These are phyloP conservation scores for Neonectria hederae DNA, from an alignment of 2,329 filamentous ascomycete genomes.

Conservation along the genomic window DNA sequence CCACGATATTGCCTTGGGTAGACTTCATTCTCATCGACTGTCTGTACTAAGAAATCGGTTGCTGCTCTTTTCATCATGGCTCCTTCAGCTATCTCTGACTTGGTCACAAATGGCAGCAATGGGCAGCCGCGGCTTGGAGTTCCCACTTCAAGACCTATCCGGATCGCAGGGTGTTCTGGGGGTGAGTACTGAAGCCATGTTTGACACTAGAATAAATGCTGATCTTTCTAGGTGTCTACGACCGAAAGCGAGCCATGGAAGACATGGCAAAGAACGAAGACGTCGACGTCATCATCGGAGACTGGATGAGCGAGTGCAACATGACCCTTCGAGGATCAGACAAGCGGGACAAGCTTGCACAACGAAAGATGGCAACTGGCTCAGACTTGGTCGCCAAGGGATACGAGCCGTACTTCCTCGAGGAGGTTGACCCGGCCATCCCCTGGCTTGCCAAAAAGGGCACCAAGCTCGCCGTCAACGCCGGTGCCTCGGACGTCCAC, in stretches of 20 bases:
- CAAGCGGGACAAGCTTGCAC: slow-evolving; percentile 39
- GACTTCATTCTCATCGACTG: neutral
- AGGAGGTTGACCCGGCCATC: slow-evolving; percentile 45
- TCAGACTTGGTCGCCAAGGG: slow-evolving; percentile 38
- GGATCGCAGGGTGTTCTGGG: slow-evolving; percentile 44
- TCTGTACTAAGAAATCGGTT: neutral
- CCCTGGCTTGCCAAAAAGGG: slow-evolving; percentile 41
- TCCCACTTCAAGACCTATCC: slow-evolving; percentile 37
- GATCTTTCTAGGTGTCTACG: slow-evolving; percentile 47
- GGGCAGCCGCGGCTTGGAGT: slow-evolving; percentile 26
- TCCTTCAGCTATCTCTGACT: slow-evolving; percentile 25
- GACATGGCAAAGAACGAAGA: slow-evolving; percentile 41
- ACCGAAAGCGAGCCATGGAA: slow-evolving; percentile 41
- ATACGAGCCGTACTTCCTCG: slow-evolving; percentile 55
- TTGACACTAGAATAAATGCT: neutral
- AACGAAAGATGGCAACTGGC: slow-evolving; percentile 40
- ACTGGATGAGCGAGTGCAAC: slow-evolving; percentile 46
- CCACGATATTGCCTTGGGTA: neutral
- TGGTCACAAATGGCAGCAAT: slow-evolving; percentile 19
- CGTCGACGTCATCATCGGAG: slow-evolving; percentile 45
- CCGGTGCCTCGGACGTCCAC: slow-evolving; percentile 46
- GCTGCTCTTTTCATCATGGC: slow-evolving; percentile 24
- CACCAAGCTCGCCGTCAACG: slow-evolving; percentile 50
- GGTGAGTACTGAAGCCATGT: slow-evolving; percentile 16
- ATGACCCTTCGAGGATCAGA: slow-evolving; percentile 44